Conservation (phyloP, 192 early-diverging fungal species). For the Piromyces finnis region DNA sequence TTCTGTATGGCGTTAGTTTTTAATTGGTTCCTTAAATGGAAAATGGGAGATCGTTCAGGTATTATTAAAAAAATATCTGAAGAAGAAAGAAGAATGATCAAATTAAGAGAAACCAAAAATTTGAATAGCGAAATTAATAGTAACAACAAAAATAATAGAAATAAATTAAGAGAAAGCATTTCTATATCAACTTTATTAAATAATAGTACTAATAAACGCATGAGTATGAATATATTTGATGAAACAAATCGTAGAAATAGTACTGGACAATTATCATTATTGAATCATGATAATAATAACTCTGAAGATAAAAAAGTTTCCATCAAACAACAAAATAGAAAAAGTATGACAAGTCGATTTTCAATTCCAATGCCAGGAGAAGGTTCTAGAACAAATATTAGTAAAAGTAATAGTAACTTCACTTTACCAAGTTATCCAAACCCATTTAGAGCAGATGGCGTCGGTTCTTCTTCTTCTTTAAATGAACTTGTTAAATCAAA, state of each 20-base stretch:
- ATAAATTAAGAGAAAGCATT: not conserved
- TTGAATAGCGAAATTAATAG: not conserved
- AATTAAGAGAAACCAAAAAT: not conserved
- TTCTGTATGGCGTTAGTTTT: slow-evolving; percentile 12
- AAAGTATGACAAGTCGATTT: not conserved
- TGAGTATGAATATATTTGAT: not conserved
- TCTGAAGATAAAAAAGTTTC: not conserved
- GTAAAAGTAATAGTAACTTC: not conserved
- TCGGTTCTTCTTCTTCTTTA: not conserved
- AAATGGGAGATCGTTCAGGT: not conserved
- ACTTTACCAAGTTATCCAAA: not conserved
- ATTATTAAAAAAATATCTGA: not conserved
- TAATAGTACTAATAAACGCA: not conserved
- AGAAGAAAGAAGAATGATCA: not conserved
- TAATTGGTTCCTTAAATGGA: slow-evolving; percentile 3
- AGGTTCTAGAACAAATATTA: not conserved
- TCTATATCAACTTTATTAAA: not conserved
- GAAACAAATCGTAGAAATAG: not conserved
- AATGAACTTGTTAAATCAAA: not conserved
- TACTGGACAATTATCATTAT: not conserved
- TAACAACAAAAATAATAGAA: not conserved
- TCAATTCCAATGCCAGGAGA: not conserved
- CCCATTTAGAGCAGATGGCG: not conserved
- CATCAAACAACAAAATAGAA: not conserved
- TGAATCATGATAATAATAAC: not conserved